phyloP scores from a whole-genome alignment of 352 stramenopile species.

The Thalassiosira mediterranea region DNA sequence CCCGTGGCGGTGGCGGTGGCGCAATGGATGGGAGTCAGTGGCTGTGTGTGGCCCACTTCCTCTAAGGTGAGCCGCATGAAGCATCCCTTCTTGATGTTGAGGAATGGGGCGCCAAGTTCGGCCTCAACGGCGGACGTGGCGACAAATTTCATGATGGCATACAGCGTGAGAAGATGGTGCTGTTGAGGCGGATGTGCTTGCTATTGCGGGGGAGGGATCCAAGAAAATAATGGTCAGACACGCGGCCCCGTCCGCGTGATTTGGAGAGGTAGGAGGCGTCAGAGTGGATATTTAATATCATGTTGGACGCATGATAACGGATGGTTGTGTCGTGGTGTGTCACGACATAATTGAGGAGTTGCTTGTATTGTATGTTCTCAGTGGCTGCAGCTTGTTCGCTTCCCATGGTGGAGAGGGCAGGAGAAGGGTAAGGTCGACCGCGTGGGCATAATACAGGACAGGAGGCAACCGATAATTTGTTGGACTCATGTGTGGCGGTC shows the following conservation, averaged over 20 bases:
- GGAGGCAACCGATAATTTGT: constrained; percentile 28
- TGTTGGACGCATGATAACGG: constrained; percentile 38
- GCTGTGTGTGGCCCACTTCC: constrained; percentile 31
- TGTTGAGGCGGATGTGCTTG: constrained; percentile 2
- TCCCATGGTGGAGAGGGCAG: constrained; percentile 23
- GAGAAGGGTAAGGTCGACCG: constrained; percentile 34
- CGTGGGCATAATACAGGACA: constrained; percentile 48
- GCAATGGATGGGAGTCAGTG: constrained; percentile 30
- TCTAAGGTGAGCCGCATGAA: constrained; percentile 19
- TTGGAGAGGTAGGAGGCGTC: constrained; percentile 42
- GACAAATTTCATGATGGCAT: not conserved
- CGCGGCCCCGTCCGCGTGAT: constrained; percentile 11
- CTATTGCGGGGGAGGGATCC: not conserved
- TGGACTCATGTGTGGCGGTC: constrained; percentile 30
- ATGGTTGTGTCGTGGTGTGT: constrained; percentile 42
- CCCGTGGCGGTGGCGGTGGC: constrained; percentile 41
- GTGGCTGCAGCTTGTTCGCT: constrained; percentile 37
- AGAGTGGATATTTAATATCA: constrained; percentile 37
- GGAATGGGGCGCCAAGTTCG: constrained; percentile 21
- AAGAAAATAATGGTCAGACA: constrained; percentile 23
- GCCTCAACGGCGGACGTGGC: constrained; percentile 4
- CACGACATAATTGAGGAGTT: constrained; percentile 48
- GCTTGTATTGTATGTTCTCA: constrained; percentile 17
- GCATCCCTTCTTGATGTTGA: constrained; percentile 35
- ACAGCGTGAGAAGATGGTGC: not conserved